phyloP scores from a whole-genome alignment of 352 stramenopile genomes.

The Phytophthora sp. region DNA sequence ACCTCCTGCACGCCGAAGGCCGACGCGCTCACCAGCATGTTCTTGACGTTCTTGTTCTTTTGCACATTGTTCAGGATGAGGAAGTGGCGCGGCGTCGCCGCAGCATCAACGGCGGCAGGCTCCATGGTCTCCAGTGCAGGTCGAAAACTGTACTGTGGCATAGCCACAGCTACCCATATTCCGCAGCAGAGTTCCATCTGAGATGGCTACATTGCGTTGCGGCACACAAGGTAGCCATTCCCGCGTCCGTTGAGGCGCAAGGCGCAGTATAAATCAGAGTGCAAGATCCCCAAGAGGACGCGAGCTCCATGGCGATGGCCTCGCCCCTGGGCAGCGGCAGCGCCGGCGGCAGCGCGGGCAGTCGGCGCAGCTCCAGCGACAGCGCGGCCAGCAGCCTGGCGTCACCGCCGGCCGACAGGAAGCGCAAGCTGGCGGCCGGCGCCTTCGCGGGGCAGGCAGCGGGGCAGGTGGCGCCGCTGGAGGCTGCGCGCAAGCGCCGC shows the following conservation, averaged over 20 bases:
- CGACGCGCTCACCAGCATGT: constrained; percentile 83
- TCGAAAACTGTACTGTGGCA: neutral
- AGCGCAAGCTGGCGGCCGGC: constrained; percentile 41
- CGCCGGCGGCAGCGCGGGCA: neutral
- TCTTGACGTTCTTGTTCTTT: constrained; percentile 91
- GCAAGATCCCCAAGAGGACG: constrained; percentile 35
- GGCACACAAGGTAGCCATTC: too few relatives aligned
- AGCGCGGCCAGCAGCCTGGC: constrained; percentile 4
- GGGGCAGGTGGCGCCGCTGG: too few relatives aligned
- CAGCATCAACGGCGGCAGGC: neutral
- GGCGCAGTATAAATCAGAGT: constrained; percentile 38
- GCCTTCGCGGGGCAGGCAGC: too few relatives aligned
- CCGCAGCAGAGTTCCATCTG: too few relatives aligned
- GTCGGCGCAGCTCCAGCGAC: constrained; percentile 21
- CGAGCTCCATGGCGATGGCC: constrained; percentile 20
- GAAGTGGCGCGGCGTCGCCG: constrained; percentile 44
- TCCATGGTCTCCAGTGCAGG: neutral
- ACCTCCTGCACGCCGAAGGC: constrained; percentile 85
- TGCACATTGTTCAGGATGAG: constrained; percentile 95
- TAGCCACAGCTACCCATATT: too few relatives aligned
- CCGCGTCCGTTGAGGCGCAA: too few relatives aligned
- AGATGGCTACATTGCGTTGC: too few relatives aligned
- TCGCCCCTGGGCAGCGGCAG: constrained; percentile 28
- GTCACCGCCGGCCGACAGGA: constrained; percentile 20
- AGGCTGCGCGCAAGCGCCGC: constrained; percentile 25